Conservation (phyloP, 805 yeast species). For the Candida sonorensis region DNA sequence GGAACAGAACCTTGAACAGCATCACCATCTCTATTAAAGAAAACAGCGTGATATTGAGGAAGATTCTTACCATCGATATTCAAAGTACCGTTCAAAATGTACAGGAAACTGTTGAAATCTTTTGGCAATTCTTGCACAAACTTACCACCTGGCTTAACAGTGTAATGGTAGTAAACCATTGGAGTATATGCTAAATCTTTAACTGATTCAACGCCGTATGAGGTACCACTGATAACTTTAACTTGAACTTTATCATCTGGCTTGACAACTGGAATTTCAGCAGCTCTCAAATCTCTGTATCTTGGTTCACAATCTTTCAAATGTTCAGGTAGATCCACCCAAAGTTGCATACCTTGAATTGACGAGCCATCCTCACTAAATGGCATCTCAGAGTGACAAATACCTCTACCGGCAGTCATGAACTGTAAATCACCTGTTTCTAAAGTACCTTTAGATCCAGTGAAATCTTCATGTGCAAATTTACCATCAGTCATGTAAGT, state of each 20-base stretch:
- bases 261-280: slow-evolving; percentile 64
- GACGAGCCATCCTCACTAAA: slow-evolving; percentile 44
- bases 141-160: slow-evolving; percentile 56
- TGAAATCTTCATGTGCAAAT: slow-evolving; percentile 79
- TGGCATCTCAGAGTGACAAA: slow-evolving; percentile 85
- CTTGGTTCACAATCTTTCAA: slow-evolving; percentile 62
- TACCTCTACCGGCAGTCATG: slow-evolving; percentile 90
- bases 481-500: slow-evolving; percentile 60
- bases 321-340: slow-evolving; percentile 76
- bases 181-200: slow-evolving; percentile 80
- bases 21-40: slow-evolving; percentile 68
- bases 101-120: slow-evolving; percentile 63
- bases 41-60: slow-evolving; percentile 44
- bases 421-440: slow-evolving; percentile 83
- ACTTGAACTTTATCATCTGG: slow-evolving; percentile 60
- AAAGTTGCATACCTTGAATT: slow-evolving; percentile 67
- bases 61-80: slow-evolving; percentile 36
- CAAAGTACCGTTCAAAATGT: slow-evolving; percentile 57
- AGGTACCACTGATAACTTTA: slow-evolving; percentile 69
- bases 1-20: slow-evolving; percentile 46
- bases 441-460: slow-evolving; percentile 74
- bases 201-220: slow-evolving; percentile 69
- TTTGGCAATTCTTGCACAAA: slow-evolving; percentile 54
- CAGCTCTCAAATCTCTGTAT: slow-evolving; percentile 66
- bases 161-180: slow-evolving; percentile 62